These are phyloP conservation scores for Trypethelium eluteriae DNA, from an alignment of 495 filamentous ascomycete genomes.

Conservation along the genomic window DNA sequence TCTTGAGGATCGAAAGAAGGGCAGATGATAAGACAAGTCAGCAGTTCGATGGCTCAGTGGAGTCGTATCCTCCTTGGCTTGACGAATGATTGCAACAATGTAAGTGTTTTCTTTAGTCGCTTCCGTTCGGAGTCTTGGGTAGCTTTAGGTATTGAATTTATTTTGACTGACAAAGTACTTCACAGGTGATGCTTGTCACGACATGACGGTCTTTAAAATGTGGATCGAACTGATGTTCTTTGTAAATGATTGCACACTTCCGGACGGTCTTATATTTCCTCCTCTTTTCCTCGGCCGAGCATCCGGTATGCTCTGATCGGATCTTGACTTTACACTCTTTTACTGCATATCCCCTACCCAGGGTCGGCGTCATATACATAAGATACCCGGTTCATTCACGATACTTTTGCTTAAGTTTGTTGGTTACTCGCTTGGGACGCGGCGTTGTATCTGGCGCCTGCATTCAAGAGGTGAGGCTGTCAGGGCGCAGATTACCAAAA, in stretches of 20 bases:
- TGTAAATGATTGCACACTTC: background rate
- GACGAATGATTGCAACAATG: background rate
- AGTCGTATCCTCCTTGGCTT: background rate
- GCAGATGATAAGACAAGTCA: background rate
- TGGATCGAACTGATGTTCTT: background rate
- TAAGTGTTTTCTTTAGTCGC: background rate
- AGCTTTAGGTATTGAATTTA: background rate
- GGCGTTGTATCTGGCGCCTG: too few relatives aligned
- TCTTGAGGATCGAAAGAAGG: background rate
- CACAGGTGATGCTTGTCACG: background rate
- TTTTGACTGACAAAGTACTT: background rate
- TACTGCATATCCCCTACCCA: background rate
- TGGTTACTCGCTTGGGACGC: background rate
- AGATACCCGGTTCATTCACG: background rate
- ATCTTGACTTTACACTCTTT: background rate
- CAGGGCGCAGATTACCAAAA: too few relatives aligned
- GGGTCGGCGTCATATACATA: background rate
- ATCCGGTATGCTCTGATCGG: background rate
- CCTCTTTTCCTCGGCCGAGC: background rate
- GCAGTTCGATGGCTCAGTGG: background rate
- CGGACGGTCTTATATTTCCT: background rate
- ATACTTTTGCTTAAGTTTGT: background rate
- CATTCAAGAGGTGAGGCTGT: too few relatives aligned
- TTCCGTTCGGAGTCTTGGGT: background rate
- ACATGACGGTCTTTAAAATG: background rate